Evolutionary conservation across 257 asterid genomes (phyloP), one percentile per base, ranked within the genome.

Genomic region (Solanum pinnatisectum): DNA sequence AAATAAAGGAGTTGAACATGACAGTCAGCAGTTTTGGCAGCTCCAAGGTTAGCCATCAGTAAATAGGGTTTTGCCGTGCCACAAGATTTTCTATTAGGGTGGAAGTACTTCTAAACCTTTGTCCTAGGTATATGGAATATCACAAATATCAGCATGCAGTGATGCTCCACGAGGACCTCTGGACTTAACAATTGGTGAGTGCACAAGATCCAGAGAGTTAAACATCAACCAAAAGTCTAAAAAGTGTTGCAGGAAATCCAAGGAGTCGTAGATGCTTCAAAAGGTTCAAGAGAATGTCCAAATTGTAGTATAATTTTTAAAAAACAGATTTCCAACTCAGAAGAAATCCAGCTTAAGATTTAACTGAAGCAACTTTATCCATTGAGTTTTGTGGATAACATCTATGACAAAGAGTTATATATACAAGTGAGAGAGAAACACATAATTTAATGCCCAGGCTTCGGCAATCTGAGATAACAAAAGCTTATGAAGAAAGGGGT

Each of bases 401-500:
- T 44, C 25, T 46, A 14, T 30, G 42, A 30, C 27, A 46, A 30
- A 49, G 42, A 30, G 18, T n/a, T 46, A 30, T 10, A 49, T 30
- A 46, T 27, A 79, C 63, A 46, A 81, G 68, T 46, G 30, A 46
- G 30, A 81, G 70, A 46, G 42, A 16, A 30, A 46, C 20, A 30
- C 42, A 27, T 46, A 32, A 46, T 18, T 81, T 46, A 1, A 81
- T 30, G 63, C 39, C 85, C 42, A 16, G 42, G 40, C 12, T 46
- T 27, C 1, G 4, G 42, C 70, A 81, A 81, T 18, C 68, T 46
- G 8, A 71, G 63, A 60, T 68, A 52, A 90, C 33, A 85, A 85
- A 32, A 87, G 89, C 87, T 68, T 76, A 87, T 37, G 91, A 27
- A 89, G 91, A 90, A 84, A 92, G 94, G 91, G 78, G 92, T 95